Percentiles rank a stretch among this genome's conserved stretches.
phyloP scores from a whole-genome alignment of 257 asterid genomes.

The Solanum commersonii region DNA sequence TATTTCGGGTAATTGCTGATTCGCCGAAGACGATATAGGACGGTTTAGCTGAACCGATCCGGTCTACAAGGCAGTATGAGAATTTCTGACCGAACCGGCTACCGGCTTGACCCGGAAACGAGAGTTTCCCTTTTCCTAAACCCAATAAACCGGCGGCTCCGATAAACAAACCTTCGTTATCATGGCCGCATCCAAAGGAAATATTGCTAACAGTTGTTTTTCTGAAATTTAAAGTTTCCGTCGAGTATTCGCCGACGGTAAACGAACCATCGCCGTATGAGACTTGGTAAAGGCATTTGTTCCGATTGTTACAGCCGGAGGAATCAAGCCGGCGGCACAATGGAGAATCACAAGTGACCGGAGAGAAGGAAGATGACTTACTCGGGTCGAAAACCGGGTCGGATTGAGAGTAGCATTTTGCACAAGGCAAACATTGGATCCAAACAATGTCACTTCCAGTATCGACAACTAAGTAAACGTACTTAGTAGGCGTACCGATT shows the following conservation, averaged over 20 bases:
- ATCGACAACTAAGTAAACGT: constrained; percentile 65
- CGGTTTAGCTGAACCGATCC: constrained; percentile 52
- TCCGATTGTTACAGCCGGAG: constrained; percentile 44
- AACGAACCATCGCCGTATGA: constrained; percentile 87
- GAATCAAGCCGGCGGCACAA: constrained; percentile 66
- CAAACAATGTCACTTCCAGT: constrained; percentile 87
- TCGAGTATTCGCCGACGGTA: constrained; percentile 65
- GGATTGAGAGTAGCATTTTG: constrained; percentile 58
- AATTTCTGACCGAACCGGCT: constrained; percentile 48
- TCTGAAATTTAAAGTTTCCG: constrained; percentile 72
- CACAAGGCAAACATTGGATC: constrained; percentile 84
- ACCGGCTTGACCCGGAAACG: constrained; percentile 66
- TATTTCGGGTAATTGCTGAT: constrained; percentile 42
- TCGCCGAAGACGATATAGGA: constrained; percentile 70
- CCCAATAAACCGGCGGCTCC: constrained; percentile 89
- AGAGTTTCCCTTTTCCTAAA: constrained; percentile 69
- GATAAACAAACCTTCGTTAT: constrained; percentile 71
- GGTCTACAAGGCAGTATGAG: constrained; percentile 72
- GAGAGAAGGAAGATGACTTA: constrained; percentile 32
- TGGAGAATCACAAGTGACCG: constrained; percentile 44
- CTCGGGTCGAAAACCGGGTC: constrained; percentile 75
- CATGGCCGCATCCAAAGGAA: constrained; percentile 87
- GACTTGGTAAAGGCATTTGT: constrained; percentile 66
- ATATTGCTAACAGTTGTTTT: constrained; percentile 26
- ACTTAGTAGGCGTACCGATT: constrained; percentile 60